Percentiles rank a stretch among this genome's conserved stretches.
Evolutionary conservation across 306 rosid species (phyloP).

Genomic region (Fragaria ananassa): DNA sequence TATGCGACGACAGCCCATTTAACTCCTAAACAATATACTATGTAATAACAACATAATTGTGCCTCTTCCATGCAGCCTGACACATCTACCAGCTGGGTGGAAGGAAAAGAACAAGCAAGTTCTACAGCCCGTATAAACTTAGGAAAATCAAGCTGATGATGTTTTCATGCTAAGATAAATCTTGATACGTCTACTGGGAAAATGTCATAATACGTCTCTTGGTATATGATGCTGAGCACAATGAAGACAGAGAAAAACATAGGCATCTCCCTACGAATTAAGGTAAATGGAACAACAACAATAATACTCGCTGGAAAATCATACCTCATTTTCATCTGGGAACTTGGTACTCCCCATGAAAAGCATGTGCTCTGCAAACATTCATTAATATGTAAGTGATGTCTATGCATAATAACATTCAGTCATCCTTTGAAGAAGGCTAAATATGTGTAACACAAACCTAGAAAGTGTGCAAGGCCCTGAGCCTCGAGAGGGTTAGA

Average conservation of each 20-base stretch:
- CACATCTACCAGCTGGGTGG: background rate
- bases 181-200: background rate
- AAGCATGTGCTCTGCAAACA: constrained; percentile 92
- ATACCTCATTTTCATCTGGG: constrained; percentile 88
- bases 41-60: too few relatives aligned
- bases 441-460: constrained; percentile 29
- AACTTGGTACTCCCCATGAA: constrained; percentile 78
- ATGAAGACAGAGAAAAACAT: background rate
- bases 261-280: background rate
- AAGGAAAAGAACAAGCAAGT: background rate
- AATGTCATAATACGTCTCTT: too few relatives aligned
- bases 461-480: constrained; percentile 93
- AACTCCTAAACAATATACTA: background rate
- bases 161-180: background rate
- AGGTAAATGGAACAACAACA: background rate
- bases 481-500: constrained; percentile 92
- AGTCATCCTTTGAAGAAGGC: background rate
- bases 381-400: background rate
- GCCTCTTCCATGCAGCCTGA: background rate
- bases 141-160: background rate
- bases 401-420: background rate
- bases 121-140: background rate
- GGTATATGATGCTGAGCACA: background rate
- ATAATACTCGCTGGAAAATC: constrained; percentile 28
- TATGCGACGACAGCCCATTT: background rate